These are phyloP conservation scores for Puccinia hordei DNA, from an alignment of 1,284 basidiomycete species.

Conservation along the genomic window DNA sequence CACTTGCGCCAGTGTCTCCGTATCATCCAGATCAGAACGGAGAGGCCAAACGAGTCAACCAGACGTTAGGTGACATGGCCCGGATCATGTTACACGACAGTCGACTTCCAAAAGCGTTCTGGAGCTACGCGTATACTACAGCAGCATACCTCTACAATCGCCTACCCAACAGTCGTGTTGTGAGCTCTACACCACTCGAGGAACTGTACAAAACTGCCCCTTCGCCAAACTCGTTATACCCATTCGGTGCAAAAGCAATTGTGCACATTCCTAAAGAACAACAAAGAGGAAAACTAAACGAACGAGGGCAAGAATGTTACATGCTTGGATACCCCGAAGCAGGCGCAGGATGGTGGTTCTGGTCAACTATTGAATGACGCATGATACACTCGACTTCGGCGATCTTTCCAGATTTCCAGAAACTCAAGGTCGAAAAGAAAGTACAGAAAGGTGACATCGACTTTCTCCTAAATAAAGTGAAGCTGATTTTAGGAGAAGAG, in stretches of 20 bases:
- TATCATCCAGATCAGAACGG: conserved; percentile 15
- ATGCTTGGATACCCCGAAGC: too few species aligned
- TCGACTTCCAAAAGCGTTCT: background rate
- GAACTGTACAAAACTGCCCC: background rate
- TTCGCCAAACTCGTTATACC: background rate
- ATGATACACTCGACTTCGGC: too few species aligned
- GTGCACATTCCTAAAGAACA: background rate
- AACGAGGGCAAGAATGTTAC: background rate
- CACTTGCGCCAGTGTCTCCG: background rate
- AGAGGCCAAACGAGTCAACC: background rate
- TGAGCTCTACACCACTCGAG: background rate
- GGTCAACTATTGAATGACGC: too few species aligned
- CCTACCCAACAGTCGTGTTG: conserved; percentile 11
- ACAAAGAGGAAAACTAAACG: background rate
- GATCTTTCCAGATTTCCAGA: conserved; percentile 16
- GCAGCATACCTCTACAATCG: conserved; percentile 8
- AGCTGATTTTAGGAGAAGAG: background rate
- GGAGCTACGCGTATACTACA: conserved; percentile 7
- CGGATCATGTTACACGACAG: background rate
- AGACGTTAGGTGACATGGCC: conserved; percentile 11
- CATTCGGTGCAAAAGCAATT: conserved; percentile 9
- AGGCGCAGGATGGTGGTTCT: too few species aligned
- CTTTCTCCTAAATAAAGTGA: background rate
- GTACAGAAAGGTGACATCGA: background rate
- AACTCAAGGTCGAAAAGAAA: background rate